Percentiles rank a stretch among this genome's conserved stretches.
phyloP scores from a whole-genome alignment of 768 basidiomycete genomes.

The Russula dissimulans region DNA sequence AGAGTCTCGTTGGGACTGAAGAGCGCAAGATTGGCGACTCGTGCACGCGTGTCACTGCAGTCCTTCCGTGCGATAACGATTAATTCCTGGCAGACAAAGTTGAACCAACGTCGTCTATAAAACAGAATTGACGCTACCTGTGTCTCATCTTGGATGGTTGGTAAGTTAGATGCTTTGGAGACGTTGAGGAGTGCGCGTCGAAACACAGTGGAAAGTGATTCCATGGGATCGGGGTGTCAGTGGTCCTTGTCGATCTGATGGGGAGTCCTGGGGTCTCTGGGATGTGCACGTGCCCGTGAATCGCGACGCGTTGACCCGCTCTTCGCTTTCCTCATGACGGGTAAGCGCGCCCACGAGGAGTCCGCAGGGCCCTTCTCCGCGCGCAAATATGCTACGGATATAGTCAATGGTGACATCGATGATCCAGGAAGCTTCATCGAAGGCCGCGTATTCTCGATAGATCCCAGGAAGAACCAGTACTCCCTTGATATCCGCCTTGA shows the following conservation, averaged over 20 bases:
- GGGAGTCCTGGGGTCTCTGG: neutral
- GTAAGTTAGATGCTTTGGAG: constrained; percentile 31
- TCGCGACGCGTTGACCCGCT: neutral
- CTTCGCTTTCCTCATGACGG: neutral
- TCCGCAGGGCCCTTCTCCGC: neutral
- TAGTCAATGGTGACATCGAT: neutral
- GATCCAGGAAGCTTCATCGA: constrained; percentile 3
- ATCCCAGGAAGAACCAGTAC: neutral
- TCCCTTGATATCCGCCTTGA: constrained; percentile 2
- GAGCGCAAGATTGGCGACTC: constrained; percentile 52
- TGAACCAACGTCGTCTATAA: neutral
- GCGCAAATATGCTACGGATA: neutral
- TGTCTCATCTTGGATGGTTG: constrained; percentile 37
- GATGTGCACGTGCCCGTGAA: neutral
- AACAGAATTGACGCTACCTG: constrained; percentile 28
- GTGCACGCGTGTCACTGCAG: constrained; percentile 42
- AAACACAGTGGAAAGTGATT: constrained; percentile 33
- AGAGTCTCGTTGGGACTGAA: constrained; percentile 80
- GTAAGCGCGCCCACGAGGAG: constrained; percentile 3
- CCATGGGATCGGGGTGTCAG: constrained; percentile 15
- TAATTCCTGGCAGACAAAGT: constrained; percentile 39
- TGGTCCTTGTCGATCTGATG: neutral
- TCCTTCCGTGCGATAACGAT: constrained; percentile 47
- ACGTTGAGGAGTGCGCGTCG: constrained; percentile 31
- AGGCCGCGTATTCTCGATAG: neutral